Conservation (phyloP, 148 eudicot genomes). For the Amaranthus cruentus region DNA sequence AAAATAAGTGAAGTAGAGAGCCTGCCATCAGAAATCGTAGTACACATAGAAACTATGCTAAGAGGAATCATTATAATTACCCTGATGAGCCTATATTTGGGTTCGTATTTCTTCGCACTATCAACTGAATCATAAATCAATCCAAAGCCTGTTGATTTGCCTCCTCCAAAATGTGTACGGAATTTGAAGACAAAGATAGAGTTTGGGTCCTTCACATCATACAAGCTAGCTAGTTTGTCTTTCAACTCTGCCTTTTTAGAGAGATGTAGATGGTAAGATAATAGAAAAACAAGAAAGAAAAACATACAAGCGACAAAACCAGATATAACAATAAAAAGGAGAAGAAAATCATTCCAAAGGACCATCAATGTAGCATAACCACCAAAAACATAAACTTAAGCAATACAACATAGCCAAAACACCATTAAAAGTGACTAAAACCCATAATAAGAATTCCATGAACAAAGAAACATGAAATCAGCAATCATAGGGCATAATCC, state of each 20-base stretch:
- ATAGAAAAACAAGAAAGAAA: not conserved
- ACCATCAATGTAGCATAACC: not conserved
- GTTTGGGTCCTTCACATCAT: slow-evolving; percentile 60
- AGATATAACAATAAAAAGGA: not conserved
- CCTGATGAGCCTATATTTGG: slow-evolving; percentile 86
- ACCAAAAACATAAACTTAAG: not conserved
- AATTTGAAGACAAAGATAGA: slow-evolving; percentile 77
- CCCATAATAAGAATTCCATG: no score
- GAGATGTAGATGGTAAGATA: not conserved
- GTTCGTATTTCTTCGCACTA: slow-evolving; percentile 75
- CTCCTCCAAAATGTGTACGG: slow-evolving; percentile 85
- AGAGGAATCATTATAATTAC: slow-evolving; percentile 26
- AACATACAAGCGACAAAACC: not conserved
- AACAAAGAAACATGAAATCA: no score
- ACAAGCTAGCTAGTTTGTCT: slow-evolving; percentile 65
- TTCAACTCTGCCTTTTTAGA: slow-evolving; percentile 57
- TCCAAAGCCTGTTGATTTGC: slow-evolving; percentile 81
- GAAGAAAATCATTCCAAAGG: not conserved
- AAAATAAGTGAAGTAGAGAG: not conserved
- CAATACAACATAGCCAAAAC: not conserved
- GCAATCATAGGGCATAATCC: no score
- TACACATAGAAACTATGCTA: not conserved
- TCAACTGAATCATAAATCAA: slow-evolving; percentile 74
- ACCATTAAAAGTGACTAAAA: no score
- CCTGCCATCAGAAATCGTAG: not conserved